These are phyloP conservation scores for Hypoxylon sp. DNA, from an alignment of 2,329 filamentous ascomycete genomes.

Conservation along the genomic window DNA sequence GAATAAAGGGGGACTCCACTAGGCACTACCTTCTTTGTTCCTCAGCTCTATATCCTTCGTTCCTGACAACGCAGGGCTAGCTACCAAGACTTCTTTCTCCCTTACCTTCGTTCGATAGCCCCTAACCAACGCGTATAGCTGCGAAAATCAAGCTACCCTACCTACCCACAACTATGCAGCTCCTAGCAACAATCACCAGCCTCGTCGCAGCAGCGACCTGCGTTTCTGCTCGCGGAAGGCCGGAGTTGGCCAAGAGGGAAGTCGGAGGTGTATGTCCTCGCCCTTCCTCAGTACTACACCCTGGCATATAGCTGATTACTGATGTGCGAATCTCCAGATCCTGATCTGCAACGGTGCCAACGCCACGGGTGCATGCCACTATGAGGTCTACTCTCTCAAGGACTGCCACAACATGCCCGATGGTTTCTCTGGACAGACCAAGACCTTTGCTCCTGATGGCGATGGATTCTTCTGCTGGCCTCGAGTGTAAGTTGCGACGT, in stretches of 20 bases:
- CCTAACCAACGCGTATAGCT: constrained; percentile 21
- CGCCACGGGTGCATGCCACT: constrained; percentile 63
- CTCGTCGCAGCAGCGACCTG: constrained; percentile 47
- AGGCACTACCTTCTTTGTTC: constrained; percentile 23
- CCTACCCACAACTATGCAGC: constrained; percentile 47
- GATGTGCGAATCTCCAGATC: constrained; percentile 55
- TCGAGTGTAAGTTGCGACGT: constrained; percentile 50
- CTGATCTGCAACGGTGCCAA: constrained; percentile 67
- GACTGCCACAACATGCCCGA: constrained; percentile 63
- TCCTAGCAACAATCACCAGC: constrained; percentile 45
- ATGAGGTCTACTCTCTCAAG: constrained; percentile 60
- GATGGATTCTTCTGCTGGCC: constrained; percentile 66
- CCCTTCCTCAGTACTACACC: background rate
- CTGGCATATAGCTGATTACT: constrained; percentile 6
- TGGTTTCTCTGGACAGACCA: constrained; percentile 60
- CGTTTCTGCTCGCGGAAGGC: constrained; percentile 47
- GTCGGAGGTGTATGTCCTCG: constrained; percentile 63
- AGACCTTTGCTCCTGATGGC: constrained; percentile 67
- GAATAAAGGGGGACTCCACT: constrained; percentile 10
- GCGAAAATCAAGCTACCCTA: background rate
- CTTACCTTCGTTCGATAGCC: constrained; percentile 7
- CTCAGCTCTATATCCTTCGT: constrained; percentile 8
- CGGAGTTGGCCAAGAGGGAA: constrained; percentile 59
- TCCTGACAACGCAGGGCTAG: constrained; percentile 9
- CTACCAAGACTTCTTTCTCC: constrained; percentile 11